These are phyloP conservation scores for Starmerella scarabaei DNA, from an alignment of 805 yeast species.

Conservation along the genomic window DNA sequence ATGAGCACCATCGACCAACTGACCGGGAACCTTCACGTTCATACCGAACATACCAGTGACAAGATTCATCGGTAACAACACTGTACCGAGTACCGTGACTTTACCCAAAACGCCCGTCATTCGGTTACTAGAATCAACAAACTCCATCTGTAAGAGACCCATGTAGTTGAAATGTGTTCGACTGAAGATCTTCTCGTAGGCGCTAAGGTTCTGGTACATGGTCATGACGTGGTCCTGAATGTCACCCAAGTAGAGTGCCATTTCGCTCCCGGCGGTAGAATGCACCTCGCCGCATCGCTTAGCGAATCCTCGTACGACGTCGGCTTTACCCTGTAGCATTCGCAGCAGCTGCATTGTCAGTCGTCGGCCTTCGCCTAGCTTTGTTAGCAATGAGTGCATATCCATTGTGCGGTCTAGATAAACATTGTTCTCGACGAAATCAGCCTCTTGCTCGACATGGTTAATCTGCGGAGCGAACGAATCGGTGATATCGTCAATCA, in stretches of 20 bases:
- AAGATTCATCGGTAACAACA: constrained; percentile 77
- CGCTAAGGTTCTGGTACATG: constrained; percentile 79
- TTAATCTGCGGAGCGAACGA: constrained; percentile 49
- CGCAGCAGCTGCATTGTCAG: constrained; percentile 89
- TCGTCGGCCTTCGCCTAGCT: constrained; percentile 80
- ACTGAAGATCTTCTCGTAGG: constrained; percentile 86
- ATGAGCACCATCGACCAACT: constrained; percentile 29
- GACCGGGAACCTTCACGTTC: constrained; percentile 85
- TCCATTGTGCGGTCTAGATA: constrained; percentile 40
- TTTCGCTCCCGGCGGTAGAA: constrained; percentile 66
- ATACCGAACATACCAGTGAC: constrained; percentile 90
- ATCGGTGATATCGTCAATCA: constrained; percentile 54
- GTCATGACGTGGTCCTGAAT: constrained; percentile 95
- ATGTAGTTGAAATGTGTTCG: constrained; percentile 84
- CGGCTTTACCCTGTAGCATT: constrained; percentile 83
- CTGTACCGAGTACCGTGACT: constrained; percentile 81
- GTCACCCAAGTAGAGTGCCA: constrained; percentile 85
- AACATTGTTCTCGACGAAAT: constrained; percentile 65
- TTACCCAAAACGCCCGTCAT: constrained; percentile 79
- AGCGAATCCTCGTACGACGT: constrained; percentile 90
- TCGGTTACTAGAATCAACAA: constrained; percentile 70
- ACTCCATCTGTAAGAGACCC: constrained; percentile 88
- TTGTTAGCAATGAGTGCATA: constrained; percentile 43
- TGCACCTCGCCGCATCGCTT: constrained; percentile 77
- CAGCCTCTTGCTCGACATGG: constrained; percentile 49